Evolutionary conservation across 345 rosid species (phyloP), one percentile per base, ranked within the genome.

Genomic region (Turnera subulata): DNA sequence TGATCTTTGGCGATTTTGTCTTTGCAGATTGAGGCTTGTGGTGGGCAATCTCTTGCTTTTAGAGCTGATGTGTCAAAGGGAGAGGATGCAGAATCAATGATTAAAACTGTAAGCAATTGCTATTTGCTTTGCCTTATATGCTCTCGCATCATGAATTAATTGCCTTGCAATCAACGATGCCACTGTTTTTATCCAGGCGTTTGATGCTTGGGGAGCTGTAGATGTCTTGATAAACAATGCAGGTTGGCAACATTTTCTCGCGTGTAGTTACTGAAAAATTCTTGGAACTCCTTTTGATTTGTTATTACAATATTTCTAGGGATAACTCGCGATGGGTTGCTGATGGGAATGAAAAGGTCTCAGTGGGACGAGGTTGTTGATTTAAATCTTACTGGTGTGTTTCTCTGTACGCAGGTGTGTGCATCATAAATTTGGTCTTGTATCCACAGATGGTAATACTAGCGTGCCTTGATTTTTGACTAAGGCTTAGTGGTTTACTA

Each of bases 351-450:
- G 98, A 88, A 85, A 73, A 76, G 66, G 58, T 68, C 84, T 16
- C 97, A 84, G 40, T 88, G 96, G 96, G 89, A 91, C 71, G 96
- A 85, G 49, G 96, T 91, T 64, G 80, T 89, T 63, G 85, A 78
- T 80, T 73, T 86, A 68, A 89, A 89, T 73, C 95, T 89, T 58
- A 86, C 95, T 0, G 97, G 95, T 46, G 95, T 86, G 20, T 89
- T 82, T 73, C 86, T 89, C 45, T 89, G 97, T 69, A 86, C 89
- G 35, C 97, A 86, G 97, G 97, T 89, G 13, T 65, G 61, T 63
- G 33, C 40, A 16, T 53, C 18, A 25, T 43, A 24, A 55, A 51
- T 46, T 12, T 18, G 17, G n/a, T 45, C 35, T 2, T 29, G n/a
- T n/a, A n/a, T n/a, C n/a, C n/a, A n/a, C n/a, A n/a, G n/a, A n/a